These are phyloP conservation scores for Suillus variegatus DNA, from an alignment of 768 basidiomycete species.

Conservation along the genomic window DNA sequence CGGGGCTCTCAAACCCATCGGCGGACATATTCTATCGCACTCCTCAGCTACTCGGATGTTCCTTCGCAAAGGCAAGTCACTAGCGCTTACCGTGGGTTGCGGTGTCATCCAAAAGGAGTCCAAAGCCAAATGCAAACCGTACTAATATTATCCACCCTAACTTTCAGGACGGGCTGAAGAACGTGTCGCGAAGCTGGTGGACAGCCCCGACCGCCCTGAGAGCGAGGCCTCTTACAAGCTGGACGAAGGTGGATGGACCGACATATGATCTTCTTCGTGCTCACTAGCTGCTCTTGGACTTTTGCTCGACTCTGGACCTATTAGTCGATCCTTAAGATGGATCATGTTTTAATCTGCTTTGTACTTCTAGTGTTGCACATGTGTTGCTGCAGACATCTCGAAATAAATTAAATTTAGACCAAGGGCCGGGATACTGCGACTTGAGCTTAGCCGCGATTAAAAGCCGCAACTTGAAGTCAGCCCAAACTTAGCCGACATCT, in stretches of 20 bases:
- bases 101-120: neutral
- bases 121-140: neutral
- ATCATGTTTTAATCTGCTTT: neutral
- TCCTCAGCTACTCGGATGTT: constrained; percentile 89
- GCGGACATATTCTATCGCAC: constrained; percentile 84
- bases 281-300: neutral
- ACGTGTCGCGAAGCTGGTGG: constrained; percentile 87
- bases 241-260: constrained; percentile 89
- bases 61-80: constrained; percentile 73
- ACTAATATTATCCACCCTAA: neutral
- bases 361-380: constrained; percentile 1
- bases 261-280: constrained; percentile 52
- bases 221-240: constrained; percentile 91
- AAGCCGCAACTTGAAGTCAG: neutral
- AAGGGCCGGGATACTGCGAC: neutral
- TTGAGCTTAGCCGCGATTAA: neutral
- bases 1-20: constrained; percentile 88
- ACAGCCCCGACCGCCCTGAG: constrained; percentile 87
- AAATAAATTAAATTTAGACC: neutral
- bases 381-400: neutral
- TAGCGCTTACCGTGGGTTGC: neutral
- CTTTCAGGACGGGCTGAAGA: constrained; percentile 80
- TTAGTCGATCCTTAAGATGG: neutral
- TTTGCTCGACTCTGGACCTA: neutral
- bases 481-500: no score